phyloP scores from a whole-genome alignment of 2,329 filamentous ascomycete genomes.

The Ceratocystis eucalypticola region DNA sequence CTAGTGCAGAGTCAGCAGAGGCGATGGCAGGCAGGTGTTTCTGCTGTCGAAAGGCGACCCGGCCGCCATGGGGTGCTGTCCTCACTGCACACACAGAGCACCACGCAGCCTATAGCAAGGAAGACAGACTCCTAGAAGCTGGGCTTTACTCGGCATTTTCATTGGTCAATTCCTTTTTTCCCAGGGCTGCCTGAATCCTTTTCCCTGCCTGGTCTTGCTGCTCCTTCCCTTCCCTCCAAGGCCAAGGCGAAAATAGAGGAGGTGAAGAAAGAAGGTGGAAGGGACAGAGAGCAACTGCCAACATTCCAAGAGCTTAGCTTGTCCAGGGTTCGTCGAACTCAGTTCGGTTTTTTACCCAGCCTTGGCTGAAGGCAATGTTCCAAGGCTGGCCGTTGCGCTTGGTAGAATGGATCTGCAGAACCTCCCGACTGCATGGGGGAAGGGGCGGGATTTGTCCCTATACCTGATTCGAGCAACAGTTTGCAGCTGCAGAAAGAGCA shows the following conservation, averaged over 20 bases:
- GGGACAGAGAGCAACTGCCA: neutral
- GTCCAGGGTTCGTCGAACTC: neutral
- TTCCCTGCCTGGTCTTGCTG: neutral
- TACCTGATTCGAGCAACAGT: neutral
- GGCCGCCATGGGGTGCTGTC: too few relatives aligned
- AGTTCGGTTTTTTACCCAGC: neutral
- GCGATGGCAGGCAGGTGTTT: too few relatives aligned
- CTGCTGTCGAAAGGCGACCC: too few relatives aligned
- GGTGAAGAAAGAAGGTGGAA: too few relatives aligned
- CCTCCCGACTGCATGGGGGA: neutral
- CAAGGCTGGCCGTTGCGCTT: neutral
- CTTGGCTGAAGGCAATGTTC: neutral
- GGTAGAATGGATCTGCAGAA: constrained; percentile 2
- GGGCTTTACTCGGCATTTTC: neutral
- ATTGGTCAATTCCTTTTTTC: neutral
- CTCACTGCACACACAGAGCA: too few relatives aligned
- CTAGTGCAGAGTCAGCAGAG: too few relatives aligned
- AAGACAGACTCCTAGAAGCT: too few relatives aligned
- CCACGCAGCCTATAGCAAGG: too few relatives aligned
- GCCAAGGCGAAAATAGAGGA: neutral
- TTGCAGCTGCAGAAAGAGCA: neutral
- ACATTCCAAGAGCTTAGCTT: neutral
- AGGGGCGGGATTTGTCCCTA: neutral
- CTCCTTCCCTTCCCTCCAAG: neutral
- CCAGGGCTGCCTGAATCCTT: neutral